Conservation (phyloP, 2,329 filamentous ascomycete species). For the Kalaharituber pfeilii region DNA sequence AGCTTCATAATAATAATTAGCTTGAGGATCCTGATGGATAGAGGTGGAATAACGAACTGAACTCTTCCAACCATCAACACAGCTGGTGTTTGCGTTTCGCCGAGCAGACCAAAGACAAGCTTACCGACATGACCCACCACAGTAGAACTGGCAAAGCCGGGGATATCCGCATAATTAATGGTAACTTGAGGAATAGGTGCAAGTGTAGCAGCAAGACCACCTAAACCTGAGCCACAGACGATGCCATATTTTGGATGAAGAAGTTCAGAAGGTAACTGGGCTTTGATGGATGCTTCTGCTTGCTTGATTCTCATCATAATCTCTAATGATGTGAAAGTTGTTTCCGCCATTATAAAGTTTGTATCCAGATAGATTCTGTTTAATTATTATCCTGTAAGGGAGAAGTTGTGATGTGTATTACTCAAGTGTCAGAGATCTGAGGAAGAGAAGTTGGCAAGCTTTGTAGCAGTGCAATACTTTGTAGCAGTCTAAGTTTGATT, state of each 20-base stretch:
- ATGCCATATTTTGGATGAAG: slow-evolving; percentile 39
- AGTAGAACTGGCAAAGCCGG: slow-evolving; percentile 43
- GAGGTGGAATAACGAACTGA: slow-evolving; percentile 35
- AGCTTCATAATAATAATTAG: slow-evolving; percentile 30
- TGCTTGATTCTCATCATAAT: slow-evolving; percentile 8
- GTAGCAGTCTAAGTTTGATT: no score
- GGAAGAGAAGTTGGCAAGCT: no score
- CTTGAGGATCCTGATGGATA: slow-evolving; percentile 2
- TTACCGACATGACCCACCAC: slow-evolving; percentile 49
- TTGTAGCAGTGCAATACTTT: no score
- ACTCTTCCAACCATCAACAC: slow-evolving; percentile 47
- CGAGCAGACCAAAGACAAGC: slow-evolving; percentile 45
- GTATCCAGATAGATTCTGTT: no score
- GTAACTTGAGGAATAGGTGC: slow-evolving; percentile 34
- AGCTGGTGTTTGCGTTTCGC: slow-evolving; percentile 36
- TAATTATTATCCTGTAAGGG: no score
- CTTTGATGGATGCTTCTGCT: slow-evolving; percentile 8
- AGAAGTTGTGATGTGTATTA: no score
- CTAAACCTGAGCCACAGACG: slow-evolving; percentile 47
- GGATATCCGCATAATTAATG: slow-evolving; percentile 41
- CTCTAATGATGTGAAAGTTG: slow-evolving; percentile 1
- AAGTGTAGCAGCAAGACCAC: slow-evolving; percentile 41
- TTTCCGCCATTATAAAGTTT: neutral
- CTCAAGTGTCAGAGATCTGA: no score
- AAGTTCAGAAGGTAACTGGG: slow-evolving; percentile 8